These are phyloP conservation scores for Trypanosomatidae sp. DNA, from an alignment of 208 protist species.

Conservation along the genomic window DNA sequence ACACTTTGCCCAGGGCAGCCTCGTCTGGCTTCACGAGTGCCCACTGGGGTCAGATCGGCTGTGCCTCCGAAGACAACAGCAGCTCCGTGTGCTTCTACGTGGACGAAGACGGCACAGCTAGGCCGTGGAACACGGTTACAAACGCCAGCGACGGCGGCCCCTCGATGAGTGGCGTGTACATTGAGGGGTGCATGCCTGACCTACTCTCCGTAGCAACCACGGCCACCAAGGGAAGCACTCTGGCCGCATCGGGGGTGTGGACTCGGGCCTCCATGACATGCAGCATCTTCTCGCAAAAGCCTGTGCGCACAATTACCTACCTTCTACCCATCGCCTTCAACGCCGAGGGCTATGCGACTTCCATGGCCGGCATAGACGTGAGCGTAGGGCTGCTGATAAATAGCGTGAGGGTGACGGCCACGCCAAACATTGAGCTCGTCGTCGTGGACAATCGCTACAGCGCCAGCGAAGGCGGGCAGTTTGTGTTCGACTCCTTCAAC, in stretches of 20 bases:
- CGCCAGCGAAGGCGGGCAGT: conserved; percentile 32
- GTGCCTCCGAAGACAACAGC: conserved; percentile 19
- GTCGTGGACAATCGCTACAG: conserved; percentile 38
- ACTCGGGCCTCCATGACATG: conserved; percentile 13
- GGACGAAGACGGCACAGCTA: conserved; percentile 5
- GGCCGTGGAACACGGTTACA: conserved; percentile 14
- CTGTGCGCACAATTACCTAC: conserved; percentile 34
- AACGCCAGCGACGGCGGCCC: conserved; percentile 5
- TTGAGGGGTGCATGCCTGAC: conserved; percentile 23
- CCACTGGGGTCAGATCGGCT: conserved; percentile 46
- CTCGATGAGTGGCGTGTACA: conserved; percentile 21
- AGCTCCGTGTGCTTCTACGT: conserved; percentile 28
- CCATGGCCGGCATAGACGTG: conserved; percentile 41
- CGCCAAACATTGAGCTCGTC: conserved; percentile 42
- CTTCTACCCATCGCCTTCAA: conserved; percentile 37
- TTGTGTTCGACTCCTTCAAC: conserved; percentile 49
- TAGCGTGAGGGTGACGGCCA: conserved; percentile 27
- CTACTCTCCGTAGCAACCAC: conserved; percentile 16
- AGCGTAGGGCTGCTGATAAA: conserved; percentile 29
- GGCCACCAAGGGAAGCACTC: conserved; percentile 19
- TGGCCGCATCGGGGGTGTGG: conserved; percentile 35
- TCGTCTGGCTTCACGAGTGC: neutral
- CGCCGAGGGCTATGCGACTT: conserved; percentile 13
- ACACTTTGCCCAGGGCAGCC: conserved; percentile 23
- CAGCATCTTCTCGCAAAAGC: conserved; percentile 17